Percentiles rank a stretch among this genome's conserved stretches.
phyloP scores from a whole-genome alignment of 345 rosid genomes.

The Rhizophora mangle region DNA sequence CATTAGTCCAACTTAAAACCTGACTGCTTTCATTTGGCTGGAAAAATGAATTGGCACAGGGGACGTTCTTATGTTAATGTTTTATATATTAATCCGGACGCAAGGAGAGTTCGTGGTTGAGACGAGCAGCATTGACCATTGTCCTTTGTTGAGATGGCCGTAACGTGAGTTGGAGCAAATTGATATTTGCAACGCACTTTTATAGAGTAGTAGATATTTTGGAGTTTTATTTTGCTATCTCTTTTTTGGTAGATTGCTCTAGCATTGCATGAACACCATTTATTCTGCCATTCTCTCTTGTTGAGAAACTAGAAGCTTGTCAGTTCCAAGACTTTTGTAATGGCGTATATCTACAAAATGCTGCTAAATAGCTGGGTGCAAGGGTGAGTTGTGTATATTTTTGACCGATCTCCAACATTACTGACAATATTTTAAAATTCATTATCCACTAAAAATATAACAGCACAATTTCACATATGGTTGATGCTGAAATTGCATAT shows the following conservation, averaged over 20 bases:
- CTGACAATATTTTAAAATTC: not conserved
- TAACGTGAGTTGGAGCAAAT: too few relatives aligned
- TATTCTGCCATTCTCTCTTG: not conserved
- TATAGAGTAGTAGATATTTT: too few relatives aligned
- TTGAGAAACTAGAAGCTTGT: not conserved
- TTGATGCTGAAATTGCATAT: constrained; percentile 8
- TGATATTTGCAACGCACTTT: not conserved
- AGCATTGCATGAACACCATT: not conserved
- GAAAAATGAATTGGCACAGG: not conserved
- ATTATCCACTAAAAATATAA: not conserved
- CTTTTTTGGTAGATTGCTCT: not conserved
- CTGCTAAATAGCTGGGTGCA: not conserved
- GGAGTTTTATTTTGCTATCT: not conserved
- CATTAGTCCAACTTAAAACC: not conserved
- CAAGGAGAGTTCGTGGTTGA: not conserved
- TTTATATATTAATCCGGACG: too few relatives aligned
- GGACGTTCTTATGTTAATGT: too few relatives aligned
- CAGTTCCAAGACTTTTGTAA: not conserved
- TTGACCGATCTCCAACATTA: not conserved
- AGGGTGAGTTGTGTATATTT: not conserved
- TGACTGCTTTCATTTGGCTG: not conserved
- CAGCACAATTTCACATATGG: not conserved
- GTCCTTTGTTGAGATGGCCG: too few relatives aligned
- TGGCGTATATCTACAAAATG: not conserved
- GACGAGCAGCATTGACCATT: not conserved